Conservation (phyloP, 441 rosid genomes). For the Pelargonium cotyledonis region DNA sequence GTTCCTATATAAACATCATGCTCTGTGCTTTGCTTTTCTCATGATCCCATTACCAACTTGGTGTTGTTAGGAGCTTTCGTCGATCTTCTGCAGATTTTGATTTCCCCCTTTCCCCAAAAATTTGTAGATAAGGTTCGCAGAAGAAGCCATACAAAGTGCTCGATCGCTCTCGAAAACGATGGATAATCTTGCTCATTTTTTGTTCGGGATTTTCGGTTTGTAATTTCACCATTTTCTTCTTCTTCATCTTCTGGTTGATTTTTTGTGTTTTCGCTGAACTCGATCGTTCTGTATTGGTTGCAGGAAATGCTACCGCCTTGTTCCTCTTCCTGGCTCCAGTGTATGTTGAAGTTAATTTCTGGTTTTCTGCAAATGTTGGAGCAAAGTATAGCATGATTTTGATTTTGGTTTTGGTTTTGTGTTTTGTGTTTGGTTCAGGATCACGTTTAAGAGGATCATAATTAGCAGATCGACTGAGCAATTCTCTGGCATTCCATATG, state of each 20-base stretch:
- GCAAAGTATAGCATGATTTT: no score
- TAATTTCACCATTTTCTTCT: background rate
- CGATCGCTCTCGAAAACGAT: no score
- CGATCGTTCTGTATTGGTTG: constrained; percentile 15
- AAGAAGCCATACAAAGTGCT: no score
- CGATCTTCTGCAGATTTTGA: no score
- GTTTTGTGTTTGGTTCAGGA: constrained; percentile 43
- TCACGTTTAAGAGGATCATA: constrained; percentile 81
- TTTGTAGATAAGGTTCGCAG: no score
- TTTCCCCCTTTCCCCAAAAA: no score
- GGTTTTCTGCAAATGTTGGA: background rate
- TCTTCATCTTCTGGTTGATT: background rate
- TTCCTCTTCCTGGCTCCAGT: constrained; percentile 85
- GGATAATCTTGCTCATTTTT: constrained; percentile 42
- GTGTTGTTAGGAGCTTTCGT: no score
- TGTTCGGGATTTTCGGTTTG: constrained; percentile 83
- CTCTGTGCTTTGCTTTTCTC: no score
- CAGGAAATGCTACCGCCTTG: constrained; percentile 90
- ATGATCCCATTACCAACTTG: no score
- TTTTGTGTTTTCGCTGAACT: background rate
- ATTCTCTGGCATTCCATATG: constrained; percentile 88
- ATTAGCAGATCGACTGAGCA: constrained; percentile 60
- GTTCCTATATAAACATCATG: no score
- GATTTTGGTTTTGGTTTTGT: background rate
- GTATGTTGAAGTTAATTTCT: constrained; percentile 28